phyloP scores from a whole-genome alignment of 192 early-diverging fungal species.

The Coemansia sp. region DNA sequence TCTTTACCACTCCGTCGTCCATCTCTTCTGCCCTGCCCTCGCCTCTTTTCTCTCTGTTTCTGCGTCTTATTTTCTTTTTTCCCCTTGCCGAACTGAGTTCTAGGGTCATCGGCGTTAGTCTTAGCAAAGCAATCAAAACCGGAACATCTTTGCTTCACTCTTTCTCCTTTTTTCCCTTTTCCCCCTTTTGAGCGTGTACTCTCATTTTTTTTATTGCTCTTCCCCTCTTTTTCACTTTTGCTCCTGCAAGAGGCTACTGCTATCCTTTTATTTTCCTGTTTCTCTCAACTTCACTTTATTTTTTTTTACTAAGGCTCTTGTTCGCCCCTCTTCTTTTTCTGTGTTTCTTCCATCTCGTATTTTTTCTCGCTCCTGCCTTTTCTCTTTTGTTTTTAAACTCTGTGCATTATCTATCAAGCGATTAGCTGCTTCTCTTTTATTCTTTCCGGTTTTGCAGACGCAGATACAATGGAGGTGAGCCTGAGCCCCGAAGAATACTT shows the following conservation, averaged over 20 bases:
- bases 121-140: slow-evolving; percentile 5
- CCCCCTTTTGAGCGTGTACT: neutral
- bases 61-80: neutral
- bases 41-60: slow-evolving; percentile 2
- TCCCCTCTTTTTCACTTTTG: neutral
- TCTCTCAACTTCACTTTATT: slow-evolving; percentile 2
- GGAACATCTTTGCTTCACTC: neutral
- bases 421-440: neutral
- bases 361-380: slow-evolving; percentile 7
- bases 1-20: too few species aligned
- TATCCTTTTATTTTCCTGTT: slow-evolving; percentile 1
- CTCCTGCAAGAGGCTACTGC: slow-evolving; percentile 1
- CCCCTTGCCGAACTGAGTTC: slow-evolving; percentile 1
- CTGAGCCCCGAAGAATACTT: slow-evolving; percentile 55
- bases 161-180: neutral
- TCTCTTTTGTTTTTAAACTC: slow-evolving; percentile 20
- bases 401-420: neutral
- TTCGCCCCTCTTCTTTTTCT: slow-evolving; percentile 15
- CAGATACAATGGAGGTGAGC: slow-evolving; percentile 26
- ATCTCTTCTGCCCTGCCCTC: slow-evolving; percentile 20
- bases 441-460: neutral
- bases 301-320: neutral
- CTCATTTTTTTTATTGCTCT: neutral
- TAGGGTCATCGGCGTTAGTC: neutral
- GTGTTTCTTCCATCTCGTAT: slow-evolving; percentile 21